Evolutionary conservation across 176 grass and related monocot genomes (phyloP).

Genomic region (Juncus effusus): DNA sequence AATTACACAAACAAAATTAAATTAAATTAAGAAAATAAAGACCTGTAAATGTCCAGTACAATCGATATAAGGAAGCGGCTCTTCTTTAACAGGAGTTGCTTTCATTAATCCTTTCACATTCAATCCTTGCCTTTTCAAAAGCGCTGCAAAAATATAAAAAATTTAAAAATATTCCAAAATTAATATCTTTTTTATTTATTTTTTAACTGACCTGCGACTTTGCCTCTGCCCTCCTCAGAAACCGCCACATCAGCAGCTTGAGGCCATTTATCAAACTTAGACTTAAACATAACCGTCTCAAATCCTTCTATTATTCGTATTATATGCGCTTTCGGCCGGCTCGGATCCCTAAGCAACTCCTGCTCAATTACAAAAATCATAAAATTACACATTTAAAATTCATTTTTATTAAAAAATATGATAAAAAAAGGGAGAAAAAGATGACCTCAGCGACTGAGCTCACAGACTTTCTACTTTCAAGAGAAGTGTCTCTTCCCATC

Average conservation of each 20-base stretch:
- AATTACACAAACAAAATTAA: slow-evolving; percentile 7
- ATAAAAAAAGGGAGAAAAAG: slow-evolving; percentile 28
- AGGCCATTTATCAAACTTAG: slow-evolving; percentile 90
- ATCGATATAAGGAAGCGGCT: slow-evolving; percentile 93
- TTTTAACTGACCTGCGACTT: slow-evolving; percentile 67
- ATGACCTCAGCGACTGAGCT: slow-evolving; percentile 83
- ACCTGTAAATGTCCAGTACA: slow-evolving; percentile 96
- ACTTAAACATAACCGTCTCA: slow-evolving; percentile 79
- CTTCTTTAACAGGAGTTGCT: slow-evolving; percentile 82
- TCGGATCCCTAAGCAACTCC: slow-evolving; percentile 66
- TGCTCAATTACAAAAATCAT: slow-evolving; percentile 29
- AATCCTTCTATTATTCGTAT: slow-evolving; percentile 96
- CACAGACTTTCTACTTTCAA: slow-evolving; percentile 84
- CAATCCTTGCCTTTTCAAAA: slow-evolving; percentile 93
- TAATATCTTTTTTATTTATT: too few relatives aligned
- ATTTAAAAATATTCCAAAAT: slow-evolving; percentile 9
- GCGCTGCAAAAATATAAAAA: slow-evolving; percentile 44
- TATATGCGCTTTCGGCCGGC: slow-evolving; percentile 61
- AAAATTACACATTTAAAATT: neutral
- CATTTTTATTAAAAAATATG: neutral
- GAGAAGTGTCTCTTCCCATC: slow-evolving; percentile 87
- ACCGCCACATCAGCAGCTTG: slow-evolving; percentile 86
- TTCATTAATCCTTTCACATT: slow-evolving; percentile 79
- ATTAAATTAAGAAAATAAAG: slow-evolving; percentile 7
- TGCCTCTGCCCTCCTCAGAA: slow-evolving; percentile 92